phyloP scores from a whole-genome alignment of 495 filamentous ascomycete species.

The Aspergillus steynii region DNA sequence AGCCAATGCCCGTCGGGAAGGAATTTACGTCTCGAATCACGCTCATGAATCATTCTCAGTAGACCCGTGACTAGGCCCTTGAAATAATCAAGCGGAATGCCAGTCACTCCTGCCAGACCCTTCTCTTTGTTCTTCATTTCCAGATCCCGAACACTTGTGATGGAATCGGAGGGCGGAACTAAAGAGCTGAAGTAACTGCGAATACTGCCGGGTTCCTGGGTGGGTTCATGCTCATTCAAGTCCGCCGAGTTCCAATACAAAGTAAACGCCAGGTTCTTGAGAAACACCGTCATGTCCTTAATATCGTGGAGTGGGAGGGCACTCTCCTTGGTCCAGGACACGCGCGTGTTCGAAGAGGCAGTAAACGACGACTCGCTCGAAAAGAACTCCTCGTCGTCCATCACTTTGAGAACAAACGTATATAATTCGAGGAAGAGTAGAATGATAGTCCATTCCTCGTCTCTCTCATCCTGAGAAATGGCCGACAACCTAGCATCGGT shows the following conservation, averaged over 20 bases:
- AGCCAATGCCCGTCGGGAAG: conserved; percentile 84
- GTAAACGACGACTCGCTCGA: conserved; percentile 41
- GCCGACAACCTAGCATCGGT: conserved; percentile 17
- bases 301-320: conserved; percentile 70
- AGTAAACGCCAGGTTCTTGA: conserved; percentile 91
- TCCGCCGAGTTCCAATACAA: conserved; percentile 82
- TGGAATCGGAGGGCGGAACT: conserved; percentile 19
- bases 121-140: conserved; percentile 40
- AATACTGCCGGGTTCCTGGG: conserved; percentile 49
- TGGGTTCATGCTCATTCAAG: conserved; percentile 54
- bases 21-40: conserved; percentile 88
- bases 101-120: conserved; percentile 58
- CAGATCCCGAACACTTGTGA: conserved; percentile 33
- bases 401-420: conserved; percentile 85
- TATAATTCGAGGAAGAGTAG: conserved; percentile 93
- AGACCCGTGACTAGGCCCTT: conserved; percentile 80
- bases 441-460: conserved; percentile 85
- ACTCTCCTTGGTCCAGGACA: conserved; percentile 62
- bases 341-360: conserved; percentile 32
- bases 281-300: conserved; percentile 73
- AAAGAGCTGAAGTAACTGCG: conserved; percentile 55
- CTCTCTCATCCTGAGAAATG: conserved; percentile 35
- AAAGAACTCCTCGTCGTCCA: conserved; percentile 78
- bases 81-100: conserved; percentile 77
- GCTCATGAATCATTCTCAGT: conserved; percentile 84